A percentile compares a stretch with the other conserved stretches of the same genome.
Evolutionary conservation across 2,329 filamentous ascomycete genomes (phyloP).

Genomic region (Metarhizium rileyi): DNA sequence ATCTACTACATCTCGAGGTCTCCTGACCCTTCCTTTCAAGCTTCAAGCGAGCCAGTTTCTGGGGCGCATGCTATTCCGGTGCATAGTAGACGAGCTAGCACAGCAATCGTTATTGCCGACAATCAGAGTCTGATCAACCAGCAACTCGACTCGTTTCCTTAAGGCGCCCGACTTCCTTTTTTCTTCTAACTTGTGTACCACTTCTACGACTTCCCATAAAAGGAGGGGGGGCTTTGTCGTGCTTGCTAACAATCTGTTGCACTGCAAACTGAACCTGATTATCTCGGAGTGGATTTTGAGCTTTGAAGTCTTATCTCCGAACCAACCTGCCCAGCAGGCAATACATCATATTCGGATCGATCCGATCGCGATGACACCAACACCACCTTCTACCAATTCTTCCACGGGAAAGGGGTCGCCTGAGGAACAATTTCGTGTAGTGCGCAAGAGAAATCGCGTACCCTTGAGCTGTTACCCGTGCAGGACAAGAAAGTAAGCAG

Average conservation of each 20-base stretch:
- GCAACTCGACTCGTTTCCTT: no score
- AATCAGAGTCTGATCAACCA: no score
- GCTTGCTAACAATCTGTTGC: no score
- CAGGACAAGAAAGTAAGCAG: constrained; percentile 72
- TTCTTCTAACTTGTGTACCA: neutral
- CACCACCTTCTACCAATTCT: constrained; percentile 67
- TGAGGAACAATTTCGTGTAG: constrained; percentile 76
- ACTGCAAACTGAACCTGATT: no score
- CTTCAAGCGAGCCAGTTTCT: neutral
- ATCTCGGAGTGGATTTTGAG: neutral
- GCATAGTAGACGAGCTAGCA: neutral
- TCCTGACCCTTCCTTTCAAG: neutral
- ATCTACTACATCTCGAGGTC: neutral
- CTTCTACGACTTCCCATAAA: no score
- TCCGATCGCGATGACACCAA: constrained; percentile 52
- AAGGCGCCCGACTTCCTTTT: no score
- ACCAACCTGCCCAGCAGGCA: neutral
- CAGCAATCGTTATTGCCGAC: neutral
- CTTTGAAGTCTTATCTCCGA: neutral
- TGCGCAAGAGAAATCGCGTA: constrained; percentile 84
- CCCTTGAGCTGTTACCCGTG: constrained; percentile 89
- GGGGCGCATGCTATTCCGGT: neutral
- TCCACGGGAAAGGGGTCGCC: constrained; percentile 71
- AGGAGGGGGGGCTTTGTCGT: no score
- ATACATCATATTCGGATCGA: neutral